Evolutionary conservation across 129 eudicot species (phyloP).

Genomic region (Lactuca saligna): DNA sequence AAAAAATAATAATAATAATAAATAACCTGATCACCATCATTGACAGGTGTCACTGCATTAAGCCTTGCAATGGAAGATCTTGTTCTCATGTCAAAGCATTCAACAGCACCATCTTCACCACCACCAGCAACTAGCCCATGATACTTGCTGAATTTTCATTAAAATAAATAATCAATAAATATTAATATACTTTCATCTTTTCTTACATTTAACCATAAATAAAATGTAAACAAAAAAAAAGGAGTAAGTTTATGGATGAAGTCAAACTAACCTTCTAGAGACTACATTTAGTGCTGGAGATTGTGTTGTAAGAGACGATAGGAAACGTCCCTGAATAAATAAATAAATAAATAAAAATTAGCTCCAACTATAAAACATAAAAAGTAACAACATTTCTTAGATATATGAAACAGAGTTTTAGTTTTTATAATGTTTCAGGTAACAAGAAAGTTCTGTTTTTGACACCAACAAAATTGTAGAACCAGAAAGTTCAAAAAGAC

Average conservation of each 20-base stretch:
- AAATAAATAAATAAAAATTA: conserved; percentile 4
- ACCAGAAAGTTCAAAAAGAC: too few relatives aligned
- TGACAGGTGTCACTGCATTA: conserved; percentile 52
- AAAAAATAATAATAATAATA: neutral
- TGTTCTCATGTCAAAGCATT: conserved; percentile 92
- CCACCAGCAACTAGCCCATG: conserved; percentile 98
- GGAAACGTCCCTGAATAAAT: conserved; percentile 71
- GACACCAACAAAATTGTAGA: neutral
- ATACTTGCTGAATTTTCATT: conserved; percentile 53
- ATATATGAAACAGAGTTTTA: too few relatives aligned
- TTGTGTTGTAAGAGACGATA: conserved; percentile 79
- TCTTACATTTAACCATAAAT: neutral
- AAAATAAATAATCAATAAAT: neutral
- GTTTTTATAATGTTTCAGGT: too few relatives aligned
- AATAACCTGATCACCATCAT: conserved; percentile 57
- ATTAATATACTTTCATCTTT: too few relatives aligned
- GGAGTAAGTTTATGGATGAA: conserved; percentile 1
- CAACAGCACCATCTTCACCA: conserved; percentile 96
- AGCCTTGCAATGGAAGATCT: conserved; percentile 82
- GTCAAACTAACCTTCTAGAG: conserved; percentile 69
- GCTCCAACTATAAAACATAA: neutral
- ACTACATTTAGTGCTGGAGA: conserved; percentile 93
- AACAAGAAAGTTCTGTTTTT: too few relatives aligned
- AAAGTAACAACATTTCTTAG: too few relatives aligned
- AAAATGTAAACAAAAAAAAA: neutral